Evolutionary conservation across 2,329 filamentous ascomycete genomes (phyloP), one percentile per base, ranked within the genome.

Genomic region (Trichoderma lentiforme): DNA sequence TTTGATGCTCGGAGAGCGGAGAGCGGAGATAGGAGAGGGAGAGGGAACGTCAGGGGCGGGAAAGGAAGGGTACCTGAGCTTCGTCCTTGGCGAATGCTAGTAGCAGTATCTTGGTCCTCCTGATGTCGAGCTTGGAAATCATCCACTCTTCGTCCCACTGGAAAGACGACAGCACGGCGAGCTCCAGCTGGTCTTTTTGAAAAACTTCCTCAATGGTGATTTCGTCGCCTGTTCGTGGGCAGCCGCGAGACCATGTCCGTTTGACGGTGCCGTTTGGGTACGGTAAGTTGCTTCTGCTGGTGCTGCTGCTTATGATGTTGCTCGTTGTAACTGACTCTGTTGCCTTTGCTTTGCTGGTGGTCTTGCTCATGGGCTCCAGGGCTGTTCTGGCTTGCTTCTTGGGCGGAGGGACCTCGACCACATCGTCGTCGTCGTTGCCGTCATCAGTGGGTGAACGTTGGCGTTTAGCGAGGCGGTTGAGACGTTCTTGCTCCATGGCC

Each of bases 151-250:
- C 88, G 74, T 98, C 92, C 90, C 93, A 96, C 78, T 95, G 90
- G 76, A 92, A 98, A 0, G 95, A 93, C 76, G 94, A 97, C 6
- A 98, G 83, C 0, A 98, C 88, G 1, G 93, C 95, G 51, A 94
- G 88, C 65, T 92, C 84, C 9, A 98, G 84, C 14, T 90, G 86
- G 2, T 88, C 82, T 73, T 89, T 91, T 79, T 97, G 92, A 1
- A 98, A 81, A 0, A 98, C 88, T 79, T 98, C 94, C 77, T 97
- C 93, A 53, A 98, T 90, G 73, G 90, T 96, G 78, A 98, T 93
- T 74, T 97, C 93, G 73, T 94, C 87, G 5, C 84, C 84, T 0
- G 80, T 84, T 43, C 92, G 86, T 2, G 86, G 83, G 74, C 88
- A 89, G 3, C 91, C 90, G 43, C 84, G 84, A 0, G 89, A 90